Percentiles rank a stretch among this genome's conserved stretches.
Conservation (phyloP, 257 asterid genomes). For the Nicotiana benthamiana region DNA sequence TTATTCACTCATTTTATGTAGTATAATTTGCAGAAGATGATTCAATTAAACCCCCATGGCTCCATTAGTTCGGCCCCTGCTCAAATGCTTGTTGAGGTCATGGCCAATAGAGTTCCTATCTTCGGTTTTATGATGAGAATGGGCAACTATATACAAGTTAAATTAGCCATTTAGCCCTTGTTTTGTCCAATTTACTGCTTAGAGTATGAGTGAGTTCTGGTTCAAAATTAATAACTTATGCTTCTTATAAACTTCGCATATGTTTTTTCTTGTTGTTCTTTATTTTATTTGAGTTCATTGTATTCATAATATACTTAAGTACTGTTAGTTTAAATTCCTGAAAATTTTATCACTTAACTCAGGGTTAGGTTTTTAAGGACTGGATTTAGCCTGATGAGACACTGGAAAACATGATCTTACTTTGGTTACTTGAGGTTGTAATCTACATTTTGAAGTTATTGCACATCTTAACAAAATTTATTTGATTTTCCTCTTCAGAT, state of each 20-base stretch:
- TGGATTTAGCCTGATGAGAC: background rate
- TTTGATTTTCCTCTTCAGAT: background rate
- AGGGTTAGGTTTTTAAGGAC: background rate
- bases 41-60: no score
- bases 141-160: background rate
- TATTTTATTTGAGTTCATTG: background rate
- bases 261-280: background rate
- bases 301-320: background rate
- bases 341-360: background rate
- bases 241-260: background rate
- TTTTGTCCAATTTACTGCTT: background rate
- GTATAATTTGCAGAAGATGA: no score
- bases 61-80: no score
- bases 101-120: background rate
- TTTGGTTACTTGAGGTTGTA: background rate
- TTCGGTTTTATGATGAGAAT: background rate
- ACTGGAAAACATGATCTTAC: background rate
- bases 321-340: background rate
- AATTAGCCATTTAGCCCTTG: background rate
- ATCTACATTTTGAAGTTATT: background rate
- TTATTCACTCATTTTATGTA: no score
- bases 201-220: background rate
- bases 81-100: background rate
- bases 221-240: background rate
- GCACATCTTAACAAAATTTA: background rate